Percentiles rank a stretch among this genome's conserved stretches.
phyloP scores from a whole-genome alignment of 2,329 filamentous ascomycete species.

The Cordyceps farinosa region DNA sequence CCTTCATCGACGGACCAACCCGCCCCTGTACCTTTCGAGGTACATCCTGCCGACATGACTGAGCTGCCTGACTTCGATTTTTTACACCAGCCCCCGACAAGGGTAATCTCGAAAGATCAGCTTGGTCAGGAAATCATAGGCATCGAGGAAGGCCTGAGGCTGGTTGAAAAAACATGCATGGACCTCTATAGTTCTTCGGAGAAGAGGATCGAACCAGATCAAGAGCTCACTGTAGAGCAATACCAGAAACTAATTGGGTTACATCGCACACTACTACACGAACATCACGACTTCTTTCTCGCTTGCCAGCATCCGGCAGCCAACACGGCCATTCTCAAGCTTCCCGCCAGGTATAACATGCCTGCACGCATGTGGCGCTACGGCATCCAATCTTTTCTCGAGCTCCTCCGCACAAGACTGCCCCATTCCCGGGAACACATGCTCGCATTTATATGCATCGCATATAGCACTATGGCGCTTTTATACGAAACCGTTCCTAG shows the following conservation, averaged over 20 bases:
- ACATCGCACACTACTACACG: constrained; percentile 75
- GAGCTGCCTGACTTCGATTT: neutral
- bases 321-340: constrained; percentile 58
- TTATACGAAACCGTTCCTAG: constrained; percentile 79
- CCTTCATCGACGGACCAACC: neutral
- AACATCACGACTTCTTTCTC: constrained; percentile 83
- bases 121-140: constrained; percentile 77
- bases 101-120: constrained; percentile 72
- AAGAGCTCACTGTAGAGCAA: constrained; percentile 60
- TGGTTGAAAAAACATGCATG: constrained; percentile 85
- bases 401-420: constrained; percentile 69
- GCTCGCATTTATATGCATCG: constrained; percentile 83
- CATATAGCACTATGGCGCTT: constrained; percentile 86
- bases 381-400: constrained; percentile 81
- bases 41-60: constrained; percentile 8
- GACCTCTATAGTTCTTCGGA: constrained; percentile 68
- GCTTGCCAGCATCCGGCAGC: constrained; percentile 84
- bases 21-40: neutral
- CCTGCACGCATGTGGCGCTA: constrained; percentile 92
- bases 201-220: constrained; percentile 39
- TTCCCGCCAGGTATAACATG: constrained; percentile 85
- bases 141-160: constrained; percentile 77
- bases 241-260: constrained; percentile 77
- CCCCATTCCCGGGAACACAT: constrained; percentile 82
- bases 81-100: constrained; percentile 54